A percentile compares a stretch with the other conserved stretches of the same genome.
Conservation (phyloP, 768 basidiomycete species). For the Hericium rajendrae region DNA sequence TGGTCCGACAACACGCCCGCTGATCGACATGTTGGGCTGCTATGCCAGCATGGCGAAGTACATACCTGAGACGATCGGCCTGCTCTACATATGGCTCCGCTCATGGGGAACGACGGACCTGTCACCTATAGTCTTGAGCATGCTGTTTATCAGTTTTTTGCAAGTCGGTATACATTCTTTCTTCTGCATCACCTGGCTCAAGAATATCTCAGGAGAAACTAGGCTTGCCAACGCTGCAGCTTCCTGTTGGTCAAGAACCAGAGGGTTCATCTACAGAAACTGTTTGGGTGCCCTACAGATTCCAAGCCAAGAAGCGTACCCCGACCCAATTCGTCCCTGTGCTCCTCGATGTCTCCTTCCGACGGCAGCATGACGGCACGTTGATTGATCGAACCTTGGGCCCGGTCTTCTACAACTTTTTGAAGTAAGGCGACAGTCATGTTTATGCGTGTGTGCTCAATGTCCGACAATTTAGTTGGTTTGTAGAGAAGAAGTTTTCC, state of each 20-base stretch:
- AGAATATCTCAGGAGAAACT: slow-evolving; percentile 1
- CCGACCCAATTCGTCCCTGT: background rate
- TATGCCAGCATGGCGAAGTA: slow-evolving; percentile 1
- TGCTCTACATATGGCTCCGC: slow-evolving; percentile 11
- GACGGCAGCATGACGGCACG: too few relatives aligned
- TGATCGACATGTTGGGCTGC: slow-evolving; percentile 1
- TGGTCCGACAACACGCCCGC: slow-evolving; percentile 2
- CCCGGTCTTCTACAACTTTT: slow-evolving; percentile 2
- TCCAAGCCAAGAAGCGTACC: slow-evolving; percentile 4
- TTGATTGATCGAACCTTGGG: background rate
- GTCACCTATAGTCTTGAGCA: slow-evolving; percentile 1
- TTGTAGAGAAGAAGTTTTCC: slow-evolving; percentile 5
- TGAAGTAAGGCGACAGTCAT: slow-evolving; percentile 5
- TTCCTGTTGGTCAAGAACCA: too few relatives aligned
- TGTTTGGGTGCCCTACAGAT: background rate
- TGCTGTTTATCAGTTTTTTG: slow-evolving; percentile 11
- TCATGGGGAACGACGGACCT: slow-evolving; percentile 11
- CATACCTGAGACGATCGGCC: background rate
- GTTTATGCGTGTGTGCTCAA: background rate
- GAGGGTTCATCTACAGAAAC: too few relatives aligned
- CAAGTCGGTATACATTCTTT: slow-evolving; percentile 2
- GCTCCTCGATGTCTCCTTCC: slow-evolving; percentile 6
- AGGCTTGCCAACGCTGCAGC: background rate
- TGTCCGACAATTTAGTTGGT: slow-evolving; percentile 3
- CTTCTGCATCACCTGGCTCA: background rate